Percentiles rank a stretch among this genome's conserved stretches.
Evolutionary conservation across 1,139 yeast genomes (phyloP).

Genomic region (Lodderomyces oxycetoniae): DNA sequence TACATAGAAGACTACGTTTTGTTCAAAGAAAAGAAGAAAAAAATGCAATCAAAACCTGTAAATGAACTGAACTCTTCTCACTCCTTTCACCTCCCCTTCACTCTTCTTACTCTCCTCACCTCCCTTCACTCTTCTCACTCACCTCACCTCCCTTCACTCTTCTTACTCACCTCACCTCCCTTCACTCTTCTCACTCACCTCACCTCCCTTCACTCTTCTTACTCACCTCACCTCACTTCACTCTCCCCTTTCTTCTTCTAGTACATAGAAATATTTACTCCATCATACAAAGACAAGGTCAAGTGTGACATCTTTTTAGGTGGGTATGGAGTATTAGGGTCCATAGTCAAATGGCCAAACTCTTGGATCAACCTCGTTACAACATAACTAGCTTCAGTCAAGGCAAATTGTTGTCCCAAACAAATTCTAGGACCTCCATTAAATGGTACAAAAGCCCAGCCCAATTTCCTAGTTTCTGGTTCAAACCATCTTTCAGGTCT

Average conservation of each 20-base stretch:
- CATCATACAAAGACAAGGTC: constrained; percentile 29
- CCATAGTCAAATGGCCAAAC: constrained; percentile 17
- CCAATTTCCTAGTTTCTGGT: constrained; percentile 29
- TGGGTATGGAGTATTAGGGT: constrained; percentile 23
- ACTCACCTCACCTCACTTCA: background rate
- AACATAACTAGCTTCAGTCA: constrained; percentile 51
- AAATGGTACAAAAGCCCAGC: constrained; percentile 53
- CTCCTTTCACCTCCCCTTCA: background rate
- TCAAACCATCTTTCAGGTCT: constrained; percentile 51
- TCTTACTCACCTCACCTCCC: no score
- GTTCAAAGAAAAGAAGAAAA: background rate
- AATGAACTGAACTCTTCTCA: constrained; percentile 1
- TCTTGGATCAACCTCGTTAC: constrained; percentile 38
- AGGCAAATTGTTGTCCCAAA: constrained; percentile 56
- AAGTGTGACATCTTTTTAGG: constrained; percentile 32
- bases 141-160: no score
- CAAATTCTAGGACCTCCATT: constrained; percentile 62
- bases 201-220: background rate
- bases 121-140: no score
- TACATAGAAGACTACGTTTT: background rate
- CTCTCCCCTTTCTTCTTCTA: background rate
- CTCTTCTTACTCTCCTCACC: background rate
- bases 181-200: no score
- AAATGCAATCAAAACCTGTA: background rate
- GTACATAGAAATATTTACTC: constrained; percentile 18